phyloP scores from a whole-genome alignment of 139 green algal genomes.

The Volvox africanus region DNA sequence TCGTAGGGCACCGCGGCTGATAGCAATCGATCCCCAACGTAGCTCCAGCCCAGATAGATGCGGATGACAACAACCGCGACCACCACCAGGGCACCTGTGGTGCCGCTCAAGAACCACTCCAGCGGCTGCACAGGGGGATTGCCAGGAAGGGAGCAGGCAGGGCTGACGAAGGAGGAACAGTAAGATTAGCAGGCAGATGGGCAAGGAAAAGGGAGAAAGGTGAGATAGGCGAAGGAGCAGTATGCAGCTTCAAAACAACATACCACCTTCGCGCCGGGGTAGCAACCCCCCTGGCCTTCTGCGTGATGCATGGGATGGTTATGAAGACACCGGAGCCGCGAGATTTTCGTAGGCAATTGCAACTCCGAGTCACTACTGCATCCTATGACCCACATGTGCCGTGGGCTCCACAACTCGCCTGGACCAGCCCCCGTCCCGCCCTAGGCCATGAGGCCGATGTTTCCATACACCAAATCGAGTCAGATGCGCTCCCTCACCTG shows the following conservation, averaged over 20 bases:
- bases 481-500: conserved; percentile 51
- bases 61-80: conserved; percentile 81
- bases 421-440: neutral
- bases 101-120: conserved; percentile 72
- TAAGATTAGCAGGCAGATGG: too few species aligned
- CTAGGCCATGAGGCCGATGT: too few species aligned
- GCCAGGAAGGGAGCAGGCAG: neutral
- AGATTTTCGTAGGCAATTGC: too few species aligned
- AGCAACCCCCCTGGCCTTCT: too few species aligned
- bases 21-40: conserved; percentile 92
- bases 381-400: neutral
- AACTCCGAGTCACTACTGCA: too few species aligned
- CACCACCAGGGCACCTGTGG: conserved; percentile 77
- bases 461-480: too few species aligned
- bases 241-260: too few species aligned
- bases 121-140: conserved; percentile 61
- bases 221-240: too few species aligned
- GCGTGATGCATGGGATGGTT: too few species aligned
- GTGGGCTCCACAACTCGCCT: neutral
- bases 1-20: conserved; percentile 90
- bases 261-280: too few species aligned
- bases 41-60: conserved; percentile 94
- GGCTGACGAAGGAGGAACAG: neutral
- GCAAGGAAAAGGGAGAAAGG: too few species aligned
- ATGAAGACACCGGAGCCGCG: too few species aligned